Evolutionary conservation across 257 asterid species (phyloP).

Genomic region (Thymus quinquecostatus): DNA sequence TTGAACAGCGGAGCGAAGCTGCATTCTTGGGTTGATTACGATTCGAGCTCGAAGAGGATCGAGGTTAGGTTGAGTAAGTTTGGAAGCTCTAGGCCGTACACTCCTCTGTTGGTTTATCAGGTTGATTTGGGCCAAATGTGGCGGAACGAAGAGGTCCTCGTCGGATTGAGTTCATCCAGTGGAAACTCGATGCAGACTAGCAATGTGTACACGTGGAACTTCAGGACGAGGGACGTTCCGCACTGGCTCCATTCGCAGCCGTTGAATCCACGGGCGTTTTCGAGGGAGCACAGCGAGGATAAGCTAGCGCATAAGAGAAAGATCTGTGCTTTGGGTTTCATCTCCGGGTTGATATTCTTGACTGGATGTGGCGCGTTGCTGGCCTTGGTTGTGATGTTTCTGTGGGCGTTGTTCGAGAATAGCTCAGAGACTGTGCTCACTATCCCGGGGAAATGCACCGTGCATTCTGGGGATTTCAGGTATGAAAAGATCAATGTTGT

Average conservation of each 20-base stretch:
- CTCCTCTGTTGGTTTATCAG: constrained; percentile 58
- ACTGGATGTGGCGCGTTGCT: constrained; percentile 64
- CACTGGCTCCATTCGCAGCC: constrained; percentile 79
- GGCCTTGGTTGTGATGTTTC: constrained; percentile 52
- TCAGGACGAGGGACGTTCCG: constrained; percentile 60
- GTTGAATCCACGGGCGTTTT: constrained; percentile 45
- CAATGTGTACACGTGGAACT: constrained; percentile 70
- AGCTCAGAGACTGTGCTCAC: constrained; percentile 50
- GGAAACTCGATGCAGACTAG: constrained; percentile 60
- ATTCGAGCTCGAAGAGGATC: constrained; percentile 68
- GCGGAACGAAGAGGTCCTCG: constrained; percentile 58
- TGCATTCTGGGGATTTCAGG: constrained; percentile 60
- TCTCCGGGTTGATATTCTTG: constrained; percentile 61
- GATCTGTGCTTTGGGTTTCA: constrained; percentile 55
- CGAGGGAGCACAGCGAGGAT: constrained; percentile 35
- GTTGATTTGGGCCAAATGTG: constrained; percentile 74
- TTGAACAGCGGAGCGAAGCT: constrained; percentile 67
- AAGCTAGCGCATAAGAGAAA: constrained; percentile 42
- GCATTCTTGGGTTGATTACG: constrained; percentile 83
- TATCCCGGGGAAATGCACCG: constrained; percentile 46
- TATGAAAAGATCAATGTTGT: constrained; percentile 68
- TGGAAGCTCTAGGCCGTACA: constrained; percentile 56
- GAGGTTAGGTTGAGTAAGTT: constrained; percentile 65
- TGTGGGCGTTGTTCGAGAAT: constrained; percentile 54
- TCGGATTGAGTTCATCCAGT: constrained; percentile 72